Base-by-base conservation (phyloP, 139 green algal genomes). In the Volvox africanus region DNA sequence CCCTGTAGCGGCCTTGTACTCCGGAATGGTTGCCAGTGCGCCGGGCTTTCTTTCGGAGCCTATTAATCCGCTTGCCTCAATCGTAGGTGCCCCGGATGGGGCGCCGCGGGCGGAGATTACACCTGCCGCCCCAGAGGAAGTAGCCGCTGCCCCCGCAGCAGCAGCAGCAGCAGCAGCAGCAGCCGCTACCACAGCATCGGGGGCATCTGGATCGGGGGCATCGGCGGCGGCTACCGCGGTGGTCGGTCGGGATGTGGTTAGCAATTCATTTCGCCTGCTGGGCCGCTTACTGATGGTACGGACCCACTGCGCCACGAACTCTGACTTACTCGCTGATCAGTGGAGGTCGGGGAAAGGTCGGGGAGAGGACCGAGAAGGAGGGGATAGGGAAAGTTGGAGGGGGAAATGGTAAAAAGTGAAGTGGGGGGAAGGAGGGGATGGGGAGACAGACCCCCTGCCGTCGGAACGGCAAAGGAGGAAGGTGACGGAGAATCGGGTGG, bases 251-350 rank as follows among this genome's bases (percentile, higher is more conserved):
- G 44, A 55, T 55, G 44, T 55, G 5, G 44, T 55, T 55, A 55
- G 5, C 44, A 55, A 9, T 55, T 55, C 44, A 55, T 9, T 55
- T 55, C 5, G 44, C 44, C 82, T 68, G 22, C 20, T 36, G 21
- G 26, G 65, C 22, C 75, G 83, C 65, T 82, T 82, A 26, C 28
- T 69, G 13, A 90, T 21, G 9, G 85, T 89, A 2, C 69, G 85
- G 37, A 89, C 85, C 85, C 85, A 89, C 44, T 89, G 85, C 16
- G 37, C 85, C 68, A 89, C 85, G 16, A 89, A 89, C 14, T 89
- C 85, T 2, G 37, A 73, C 17, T 82, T 82, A 71, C 37, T 82
- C 22, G 37, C 55, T 35, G n/a, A n/a, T n/a, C n/a, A n/a, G 62
- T 16, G 81, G 16, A 1, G 80, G 36, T 22, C 13, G 30, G 11